Evolutionary conservation across 345 rosid genomes (phyloP).

Genomic region (Erodium maritimum): DNA sequence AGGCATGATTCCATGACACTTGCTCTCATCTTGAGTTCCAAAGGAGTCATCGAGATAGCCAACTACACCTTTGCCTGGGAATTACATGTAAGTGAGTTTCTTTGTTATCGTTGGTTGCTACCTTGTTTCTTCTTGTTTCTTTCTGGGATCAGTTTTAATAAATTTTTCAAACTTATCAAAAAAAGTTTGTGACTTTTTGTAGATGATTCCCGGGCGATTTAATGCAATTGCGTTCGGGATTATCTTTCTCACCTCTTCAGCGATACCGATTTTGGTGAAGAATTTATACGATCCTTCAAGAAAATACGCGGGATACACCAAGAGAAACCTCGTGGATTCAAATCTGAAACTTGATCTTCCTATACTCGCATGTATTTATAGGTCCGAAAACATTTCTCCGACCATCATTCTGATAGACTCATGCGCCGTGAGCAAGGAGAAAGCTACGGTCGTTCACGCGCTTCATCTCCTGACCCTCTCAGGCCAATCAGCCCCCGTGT

Average conservation of each 20-base stretch:
- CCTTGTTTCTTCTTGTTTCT: too few species aligned
- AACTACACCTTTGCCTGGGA: neutral
- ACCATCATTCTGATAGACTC: conserved; percentile 9
- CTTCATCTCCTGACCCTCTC: conserved; percentile 19
- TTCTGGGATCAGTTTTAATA: too few species aligned
- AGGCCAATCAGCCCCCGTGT: conserved; percentile 18
- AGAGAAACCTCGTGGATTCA: conserved; percentile 17
- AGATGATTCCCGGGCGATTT: neutral
- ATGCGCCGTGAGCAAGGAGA: conserved; percentile 7
- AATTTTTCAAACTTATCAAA: too few species aligned
- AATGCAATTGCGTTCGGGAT: neutral
- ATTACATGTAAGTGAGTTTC: neutral
- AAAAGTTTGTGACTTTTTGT: too few species aligned
- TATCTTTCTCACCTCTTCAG: neutral
- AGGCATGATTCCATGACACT: neutral
- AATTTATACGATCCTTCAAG: neutral
- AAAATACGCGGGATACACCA: conserved; percentile 15
- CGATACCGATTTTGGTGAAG: conserved; percentile 2
- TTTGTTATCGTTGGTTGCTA: too few species aligned
- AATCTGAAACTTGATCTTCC: conserved; percentile 16
- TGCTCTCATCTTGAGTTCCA: conserved; percentile 3
- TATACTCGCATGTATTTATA: conserved; percentile 30
- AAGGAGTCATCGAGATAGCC: conserved; percentile 3
- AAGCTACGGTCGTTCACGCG: conserved; percentile 9
- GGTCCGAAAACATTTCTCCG: conserved; percentile 21